Evolutionary conservation across 805 yeast species (phyloP), one percentile per base, ranked within the genome.

Genomic region (Cyberlindnera mrakii): DNA sequence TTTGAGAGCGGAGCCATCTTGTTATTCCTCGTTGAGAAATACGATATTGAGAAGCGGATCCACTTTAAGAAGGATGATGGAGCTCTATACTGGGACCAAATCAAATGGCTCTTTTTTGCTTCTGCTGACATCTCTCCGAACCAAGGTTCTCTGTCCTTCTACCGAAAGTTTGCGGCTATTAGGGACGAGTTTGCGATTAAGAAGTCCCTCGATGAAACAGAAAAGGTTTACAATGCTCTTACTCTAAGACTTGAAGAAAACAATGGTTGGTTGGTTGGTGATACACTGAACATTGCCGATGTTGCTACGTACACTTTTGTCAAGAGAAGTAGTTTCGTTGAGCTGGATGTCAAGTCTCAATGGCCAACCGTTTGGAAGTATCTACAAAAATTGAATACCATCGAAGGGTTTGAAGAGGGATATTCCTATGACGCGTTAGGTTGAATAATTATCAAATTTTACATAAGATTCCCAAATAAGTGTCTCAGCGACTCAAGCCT

Each of bases 1-100:
- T 70, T 71, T 49, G 85, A 80, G 60, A 68, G 79, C 33, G 84
- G 74, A 17, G 83, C 85, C 1, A 79, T 80, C 45, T 57, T 80
- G 58, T 60, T 67, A 43, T 80, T 77, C 54, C 59, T 80, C 33
- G 76, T 74, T 40, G 82, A 77, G 48, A 75, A 70, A 43, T 80
- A 74, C 55, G 86, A 80, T 54, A 70, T 60, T 41, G 27, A 23
- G 27, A 76, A 75, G 9, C 56, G 68, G 46, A 73, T 74, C 57
- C 57, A 62, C 40, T 56, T 58, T 19, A 62, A 54, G 42, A 44
- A 50, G 15, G 50, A 52, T 11, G 68, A 66, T 1, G 57, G 76
- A 25, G 57, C 51, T 6, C 51, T 58, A 33, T 80, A 78, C 57
- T 80, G 74, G 56, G 68, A 66, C 48, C 69, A 71, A 55, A 55